phyloP scores from a whole-genome alignment of 2,329 filamentous ascomycete genomes.

The Celoporthe dispersa region DNA sequence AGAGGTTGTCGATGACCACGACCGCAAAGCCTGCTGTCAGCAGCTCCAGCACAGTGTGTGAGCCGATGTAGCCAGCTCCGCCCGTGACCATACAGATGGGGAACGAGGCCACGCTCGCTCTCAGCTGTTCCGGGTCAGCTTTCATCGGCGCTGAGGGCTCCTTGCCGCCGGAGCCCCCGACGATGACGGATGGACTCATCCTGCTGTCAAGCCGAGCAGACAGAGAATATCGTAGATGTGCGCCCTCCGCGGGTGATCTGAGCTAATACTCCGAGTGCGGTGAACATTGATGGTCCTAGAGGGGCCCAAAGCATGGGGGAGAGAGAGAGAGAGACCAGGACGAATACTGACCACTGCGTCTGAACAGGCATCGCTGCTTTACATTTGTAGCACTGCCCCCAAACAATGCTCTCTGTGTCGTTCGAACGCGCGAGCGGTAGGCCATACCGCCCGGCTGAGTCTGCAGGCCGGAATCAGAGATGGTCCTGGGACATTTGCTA shows the following conservation, averaged over 20 bases:
- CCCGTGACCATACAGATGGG: constrained; percentile 27
- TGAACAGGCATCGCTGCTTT: neutral
- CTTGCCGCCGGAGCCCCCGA: constrained; percentile 1
- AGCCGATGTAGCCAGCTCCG: constrained; percentile 26
- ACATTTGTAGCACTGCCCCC: neutral
- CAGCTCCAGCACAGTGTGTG: constrained; percentile 27
- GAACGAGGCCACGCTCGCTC: constrained; percentile 7
- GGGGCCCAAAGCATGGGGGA: neutral
- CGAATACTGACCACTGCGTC: neutral
- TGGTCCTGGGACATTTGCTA: neutral
- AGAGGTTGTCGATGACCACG: constrained; percentile 26
- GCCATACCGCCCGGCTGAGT: neutral
- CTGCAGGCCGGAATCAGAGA: neutral
- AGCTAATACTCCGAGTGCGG: neutral
- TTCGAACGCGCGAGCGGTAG: neutral
- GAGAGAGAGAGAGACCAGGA: no score
- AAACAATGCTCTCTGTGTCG: neutral
- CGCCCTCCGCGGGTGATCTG: neutral
- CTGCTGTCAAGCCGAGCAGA: neutral
- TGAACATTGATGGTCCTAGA: neutral
- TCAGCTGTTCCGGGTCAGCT: neutral
- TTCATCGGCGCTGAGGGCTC: neutral
- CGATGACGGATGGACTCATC: constrained; percentile 12
- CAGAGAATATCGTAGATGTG: neutral
- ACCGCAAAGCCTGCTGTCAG: constrained; percentile 29